Evolutionary conservation across 768 basidiomycete genomes (phyloP), one percentile per base, ranked within the genome.

Genomic region (Paxillus ammoniavirescens): DNA sequence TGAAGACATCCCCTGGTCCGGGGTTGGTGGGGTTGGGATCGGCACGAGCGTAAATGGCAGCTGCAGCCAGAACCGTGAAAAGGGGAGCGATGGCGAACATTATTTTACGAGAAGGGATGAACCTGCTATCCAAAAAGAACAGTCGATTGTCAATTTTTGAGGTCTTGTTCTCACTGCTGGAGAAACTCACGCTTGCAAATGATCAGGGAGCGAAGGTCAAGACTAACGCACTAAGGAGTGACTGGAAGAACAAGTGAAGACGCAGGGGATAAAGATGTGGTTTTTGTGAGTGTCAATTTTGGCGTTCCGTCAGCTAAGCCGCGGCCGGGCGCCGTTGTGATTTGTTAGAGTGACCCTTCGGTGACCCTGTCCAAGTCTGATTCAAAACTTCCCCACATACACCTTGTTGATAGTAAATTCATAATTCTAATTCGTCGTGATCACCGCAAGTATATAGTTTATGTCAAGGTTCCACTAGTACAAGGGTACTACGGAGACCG

Each of bases 1-100:
- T 79, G 74, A 78, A 88, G 23, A 77, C 61, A 41, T 77, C 72
- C 40, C 81, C 81, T 7, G 87, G 87, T 7, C 75, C 75, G 21
- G 91, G 89, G 23, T 68, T 75, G 47, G 63, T 77, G 40, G 91
- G 91, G 7, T 57, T 66, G 15, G 83, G 82, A 37, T 83, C 80
- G 14, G 87, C 87, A 47, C 67, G 75, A n/a, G 73, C 82, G 35
- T 70, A 50, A 49, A 47, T 60, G 28, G 74, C 64, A 33, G 62
- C 45, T 15, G 70, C 61, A 23, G 75, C 42, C 8, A 70, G 35
- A 37, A 63, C 26, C 6, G 43, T 37, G 15, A 68, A 61, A 26
- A 58, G 15, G 12, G 47, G 54, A 5, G 49, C n/a, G 38, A 54
- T 18, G 6, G 37, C 42, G 50, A 69, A 47, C 68, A 69, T 65